phyloP scores from a whole-genome alignment of 2,329 filamentous ascomycete genomes.

The Alternaria metachromatica region DNA sequence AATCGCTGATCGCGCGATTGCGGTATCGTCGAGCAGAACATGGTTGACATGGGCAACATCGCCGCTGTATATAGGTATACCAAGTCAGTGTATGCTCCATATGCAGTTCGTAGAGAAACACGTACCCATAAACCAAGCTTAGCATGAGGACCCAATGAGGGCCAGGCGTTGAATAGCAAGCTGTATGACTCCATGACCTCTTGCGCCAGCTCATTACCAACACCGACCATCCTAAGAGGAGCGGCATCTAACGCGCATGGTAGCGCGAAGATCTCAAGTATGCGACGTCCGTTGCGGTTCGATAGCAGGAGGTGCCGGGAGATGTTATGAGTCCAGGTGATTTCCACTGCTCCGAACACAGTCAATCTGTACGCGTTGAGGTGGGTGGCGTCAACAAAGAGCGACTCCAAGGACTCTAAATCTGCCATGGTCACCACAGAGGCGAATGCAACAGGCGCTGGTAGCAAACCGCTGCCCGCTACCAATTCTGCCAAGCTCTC shows the following conservation, averaged over 20 bases:
- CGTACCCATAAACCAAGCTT: neutral
- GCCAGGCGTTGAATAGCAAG: constrained; percentile 28
- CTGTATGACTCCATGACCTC: constrained; percentile 29
- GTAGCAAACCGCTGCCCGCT: neutral
- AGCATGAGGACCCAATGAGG: neutral
- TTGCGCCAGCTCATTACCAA: constrained; percentile 13
- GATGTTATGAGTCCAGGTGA: constrained; percentile 27
- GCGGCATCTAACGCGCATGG: constrained; percentile 24
- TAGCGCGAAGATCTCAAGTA: constrained; percentile 24
- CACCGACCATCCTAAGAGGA: neutral
- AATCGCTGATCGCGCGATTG: constrained; percentile 1
- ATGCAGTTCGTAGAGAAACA: neutral
- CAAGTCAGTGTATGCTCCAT: neutral
- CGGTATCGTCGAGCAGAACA: constrained; percentile 25
- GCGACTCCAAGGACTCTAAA: neutral
- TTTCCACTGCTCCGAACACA: constrained; percentile 20
- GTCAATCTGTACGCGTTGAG: constrained; percentile 29
- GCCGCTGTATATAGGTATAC: neutral
- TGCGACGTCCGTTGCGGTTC: constrained; percentile 13
- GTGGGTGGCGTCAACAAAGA: neutral
- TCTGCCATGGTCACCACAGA: neutral
- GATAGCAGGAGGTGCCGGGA: constrained; percentile 28
- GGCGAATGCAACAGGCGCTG: neutral
- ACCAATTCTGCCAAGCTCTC: neutral
- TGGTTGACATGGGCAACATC: constrained; percentile 26